Base-by-base conservation (phyloP, 2,329 filamentous ascomycete species). In the Venturiaceae sp. region DNA sequence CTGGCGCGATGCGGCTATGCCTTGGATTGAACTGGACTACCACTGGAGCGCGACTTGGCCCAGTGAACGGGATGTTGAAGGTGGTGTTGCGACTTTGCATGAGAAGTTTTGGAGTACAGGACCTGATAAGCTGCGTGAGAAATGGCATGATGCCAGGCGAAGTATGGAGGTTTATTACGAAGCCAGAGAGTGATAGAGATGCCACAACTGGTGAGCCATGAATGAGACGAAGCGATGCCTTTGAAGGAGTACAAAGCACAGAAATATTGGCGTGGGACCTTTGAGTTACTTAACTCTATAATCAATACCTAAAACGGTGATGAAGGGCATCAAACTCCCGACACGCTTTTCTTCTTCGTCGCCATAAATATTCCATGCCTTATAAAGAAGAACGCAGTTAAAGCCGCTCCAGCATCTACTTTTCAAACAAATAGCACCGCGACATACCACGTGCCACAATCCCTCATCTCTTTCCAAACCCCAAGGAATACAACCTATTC, bases 41-140 rank as follows among this genome's bases (percentile, higher is more conserved):
- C 21, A 44, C 19, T 60, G 55, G 58, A 60, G 44, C 33, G 19
- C 36, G 5, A 58, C 16, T 14, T 60, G 26, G 28, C 58, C 58
- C 7, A 58, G 19, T 14, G 16, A 39, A 28, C 21, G 28, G 19
- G 58, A 60, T 34, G 16, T 57, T 3, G 58, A 50, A 26, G 44
- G n/a, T 3, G 28, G 26, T 3, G 47, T 46, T 16, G 39, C 58
- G 21, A 60, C n/a, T 5, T 44, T 60, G 28, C 55, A 60, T 36
- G 58, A 60, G 6, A 60, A 60, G 55, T 60, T 58, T 32, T 60
- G 41, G 58, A 34, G 56, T 1, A 33, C 34, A 14, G 53, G 44
- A 16, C 44, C 44, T 3, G 23, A 30, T 3, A n/a, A 14, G 23
- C 44, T 47, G 16, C 23, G 23, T 16, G 44, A n/a, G 11, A 47